A percentile compares a stretch with the other conserved stretches of the same genome.
phyloP scores from a whole-genome alignment of 306 rosid species.

The Cucurbita argyrosperma region DNA sequence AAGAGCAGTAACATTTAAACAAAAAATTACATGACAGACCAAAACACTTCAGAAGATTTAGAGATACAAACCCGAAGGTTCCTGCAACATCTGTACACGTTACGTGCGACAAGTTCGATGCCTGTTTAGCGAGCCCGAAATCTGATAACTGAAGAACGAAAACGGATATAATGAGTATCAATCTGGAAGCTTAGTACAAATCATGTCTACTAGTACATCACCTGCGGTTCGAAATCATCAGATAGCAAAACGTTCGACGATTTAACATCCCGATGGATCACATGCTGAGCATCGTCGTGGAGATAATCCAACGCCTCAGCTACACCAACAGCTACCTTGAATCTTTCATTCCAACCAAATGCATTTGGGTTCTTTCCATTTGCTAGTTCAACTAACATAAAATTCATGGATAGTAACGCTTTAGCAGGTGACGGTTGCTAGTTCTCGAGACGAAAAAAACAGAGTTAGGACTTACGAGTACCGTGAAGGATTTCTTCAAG shows the following conservation, averaged over 20 bases:
- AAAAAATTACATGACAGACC: background rate
- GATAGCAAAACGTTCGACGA: conserved; percentile 75
- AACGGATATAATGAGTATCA: conserved; percentile 4
- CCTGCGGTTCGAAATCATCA: conserved; percentile 92
- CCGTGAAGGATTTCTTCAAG: conserved; percentile 96
- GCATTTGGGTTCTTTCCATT: conserved; percentile 36
- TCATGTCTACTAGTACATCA: conserved; percentile 5
- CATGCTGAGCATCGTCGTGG: conserved; percentile 49
- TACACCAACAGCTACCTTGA: conserved; percentile 71
- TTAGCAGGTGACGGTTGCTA: background rate
- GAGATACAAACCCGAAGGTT: conserved; percentile 76
- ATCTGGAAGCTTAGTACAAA: background rate
- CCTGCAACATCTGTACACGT: conserved; percentile 93
- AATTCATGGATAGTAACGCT: background rate
- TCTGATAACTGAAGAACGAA: conserved; percentile 62
- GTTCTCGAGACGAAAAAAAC: background rate
- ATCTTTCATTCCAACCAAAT: conserved; percentile 87
- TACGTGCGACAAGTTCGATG: conserved; percentile 60
- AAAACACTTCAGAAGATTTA: background rate
- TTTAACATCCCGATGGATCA: conserved; percentile 84
- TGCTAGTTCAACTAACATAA: conserved; percentile 25
- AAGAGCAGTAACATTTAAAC: background rate
- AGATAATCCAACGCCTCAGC: conserved; percentile 89
- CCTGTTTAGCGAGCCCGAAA: conserved; percentile 92
- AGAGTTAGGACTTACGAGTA: conserved; percentile 4